Percentiles rank a stretch among this genome's conserved stretches.
Evolutionary conservation across 805 yeast species (phyloP).

Genomic region (Clavispora santaluciae): DNA sequence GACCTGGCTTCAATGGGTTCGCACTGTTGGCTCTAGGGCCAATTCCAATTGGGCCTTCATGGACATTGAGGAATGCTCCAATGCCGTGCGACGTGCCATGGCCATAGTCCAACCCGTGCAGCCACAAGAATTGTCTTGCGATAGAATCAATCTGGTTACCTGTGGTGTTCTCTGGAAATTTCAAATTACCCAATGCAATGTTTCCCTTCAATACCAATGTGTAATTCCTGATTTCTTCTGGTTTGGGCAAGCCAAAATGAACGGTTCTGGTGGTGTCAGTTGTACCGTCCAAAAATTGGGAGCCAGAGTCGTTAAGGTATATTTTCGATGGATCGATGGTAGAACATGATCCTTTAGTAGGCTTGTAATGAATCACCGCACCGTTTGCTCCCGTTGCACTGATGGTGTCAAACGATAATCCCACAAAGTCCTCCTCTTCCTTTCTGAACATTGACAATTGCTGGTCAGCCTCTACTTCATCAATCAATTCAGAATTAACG

Average conservation of each 20-base stretch:
- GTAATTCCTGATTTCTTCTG: constrained; percentile 45
- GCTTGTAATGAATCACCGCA: constrained; percentile 72
- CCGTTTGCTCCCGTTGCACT: constrained; percentile 75
- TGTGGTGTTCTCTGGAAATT: constrained; percentile 52
- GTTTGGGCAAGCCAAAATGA: constrained; percentile 46
- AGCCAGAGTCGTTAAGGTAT: constrained; percentile 55
- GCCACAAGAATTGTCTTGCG: constrained; percentile 58
- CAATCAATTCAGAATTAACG: constrained; percentile 36
- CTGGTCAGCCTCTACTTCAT: constrained; percentile 59
- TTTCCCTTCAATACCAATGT: constrained; percentile 58
- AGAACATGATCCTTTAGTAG: constrained; percentile 39
- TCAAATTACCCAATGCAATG: constrained; percentile 43
- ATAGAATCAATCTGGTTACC: constrained; percentile 52
- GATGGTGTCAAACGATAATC: constrained; percentile 69
- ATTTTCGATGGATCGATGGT: constrained; percentile 49
- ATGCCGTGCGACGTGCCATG: constrained; percentile 68
- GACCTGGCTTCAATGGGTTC: constrained; percentile 45
- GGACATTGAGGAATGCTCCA: constrained; percentile 58
- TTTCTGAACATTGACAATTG: constrained; percentile 35
- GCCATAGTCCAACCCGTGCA: constrained; percentile 50
- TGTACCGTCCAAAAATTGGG: constrained; percentile 60
- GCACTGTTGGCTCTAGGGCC: constrained; percentile 51
- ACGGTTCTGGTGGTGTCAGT: constrained; percentile 62
- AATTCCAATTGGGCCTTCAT: constrained; percentile 62
- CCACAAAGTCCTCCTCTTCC: constrained; percentile 47